Conservation (phyloP, 2,329 filamentous ascomycete species). For the Xylariaceae sp. region DNA sequence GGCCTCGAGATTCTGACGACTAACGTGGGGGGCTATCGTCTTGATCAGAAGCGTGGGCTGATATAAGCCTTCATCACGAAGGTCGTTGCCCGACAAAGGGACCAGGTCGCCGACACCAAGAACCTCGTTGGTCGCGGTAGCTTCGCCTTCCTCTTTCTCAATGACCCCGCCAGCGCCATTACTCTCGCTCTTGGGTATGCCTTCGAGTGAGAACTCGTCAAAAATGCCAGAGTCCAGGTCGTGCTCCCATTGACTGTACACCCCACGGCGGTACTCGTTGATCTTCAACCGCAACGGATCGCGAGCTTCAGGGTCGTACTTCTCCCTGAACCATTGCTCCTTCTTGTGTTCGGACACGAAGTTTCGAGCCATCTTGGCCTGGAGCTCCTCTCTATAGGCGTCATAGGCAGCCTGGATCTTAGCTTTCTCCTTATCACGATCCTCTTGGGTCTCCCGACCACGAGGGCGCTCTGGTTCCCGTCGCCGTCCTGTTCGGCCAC, state of each 20-base stretch:
- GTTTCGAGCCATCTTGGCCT: constrained; percentile 73
- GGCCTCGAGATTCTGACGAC: constrained; percentile 83
- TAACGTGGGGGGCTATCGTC: constrained; percentile 94
- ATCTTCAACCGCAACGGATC: constrained; percentile 70
- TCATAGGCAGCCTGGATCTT: constrained; percentile 70
- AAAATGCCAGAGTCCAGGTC: constrained; percentile 82
- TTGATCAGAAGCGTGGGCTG: constrained; percentile 96
- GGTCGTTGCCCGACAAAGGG: constrained; percentile 74
- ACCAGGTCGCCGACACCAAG: constrained; percentile 88
- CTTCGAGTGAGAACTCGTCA: constrained; percentile 91
- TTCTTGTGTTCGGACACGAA: constrained; percentile 91
- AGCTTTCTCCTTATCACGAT: constrained; percentile 71
- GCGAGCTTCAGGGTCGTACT: constrained; percentile 79
- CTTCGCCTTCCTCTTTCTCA: constrained; percentile 94
- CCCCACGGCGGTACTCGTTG: constrained; percentile 70
- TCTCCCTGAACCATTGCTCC: constrained; percentile 97
- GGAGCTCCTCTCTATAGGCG: constrained; percentile 61
- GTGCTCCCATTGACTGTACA: constrained; percentile 82
- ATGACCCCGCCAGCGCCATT: constrained; percentile 79
- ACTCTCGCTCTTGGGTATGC: constrained; percentile 86
- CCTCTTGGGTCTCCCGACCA: constrained; percentile 63
- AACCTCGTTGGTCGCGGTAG: constrained; percentile 85
- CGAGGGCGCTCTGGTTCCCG: constrained; percentile 59
- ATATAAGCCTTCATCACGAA: constrained; percentile 80
- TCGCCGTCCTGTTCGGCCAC: constrained; percentile 61